A percentile compares a stretch with the other conserved stretches of the same genome.
phyloP scores from a whole-genome alignment of 768 basidiomycete species.

The Tricholoma bakamatsutake region DNA sequence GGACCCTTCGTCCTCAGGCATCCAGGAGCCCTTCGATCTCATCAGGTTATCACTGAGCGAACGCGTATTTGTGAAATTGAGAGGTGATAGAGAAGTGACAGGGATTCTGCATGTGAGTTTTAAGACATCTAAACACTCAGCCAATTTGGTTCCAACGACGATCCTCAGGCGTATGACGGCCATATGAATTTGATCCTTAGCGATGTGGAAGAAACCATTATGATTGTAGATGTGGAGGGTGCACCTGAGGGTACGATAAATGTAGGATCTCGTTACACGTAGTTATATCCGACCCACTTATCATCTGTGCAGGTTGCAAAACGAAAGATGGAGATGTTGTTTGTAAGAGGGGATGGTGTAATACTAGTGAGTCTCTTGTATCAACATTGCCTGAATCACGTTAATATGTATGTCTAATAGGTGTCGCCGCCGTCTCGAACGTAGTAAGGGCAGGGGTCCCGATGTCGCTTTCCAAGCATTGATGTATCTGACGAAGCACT shows the following conservation, averaged over 20 bases:
- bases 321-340: slow-evolving; percentile 95
- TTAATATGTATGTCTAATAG: slow-evolving; percentile 29
- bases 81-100: slow-evolving; percentile 88
- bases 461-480: background rate
- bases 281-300: slow-evolving; percentile 1
- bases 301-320: slow-evolving; percentile 64
- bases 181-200: slow-evolving; percentile 99
- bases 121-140: slow-evolving; percentile 6
- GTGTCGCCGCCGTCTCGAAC: slow-evolving; percentile 79
- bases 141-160: background rate
- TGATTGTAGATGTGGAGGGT: slow-evolving; percentile 88
- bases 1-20: slow-evolving; percentile 68
- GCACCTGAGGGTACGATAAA: slow-evolving; percentile 59
- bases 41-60: slow-evolving; percentile 95
- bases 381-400: slow-evolving; percentile 3
- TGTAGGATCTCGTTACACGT: slow-evolving; percentile 29
- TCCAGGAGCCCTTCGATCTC: slow-evolving; percentile 96
- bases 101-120: slow-evolving; percentile 85
- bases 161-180: slow-evolving; percentile 90
- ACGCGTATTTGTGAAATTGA: slow-evolving; percentile 95
- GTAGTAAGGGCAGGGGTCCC: slow-evolving; percentile 23
- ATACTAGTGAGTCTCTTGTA: slow-evolving; percentile 64
- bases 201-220: slow-evolving; percentile 96
- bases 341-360: slow-evolving; percentile 95
- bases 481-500: background rate